phyloP scores from a whole-genome alignment of 768 basidiomycete species.

The Polyporus arcularius region DNA sequence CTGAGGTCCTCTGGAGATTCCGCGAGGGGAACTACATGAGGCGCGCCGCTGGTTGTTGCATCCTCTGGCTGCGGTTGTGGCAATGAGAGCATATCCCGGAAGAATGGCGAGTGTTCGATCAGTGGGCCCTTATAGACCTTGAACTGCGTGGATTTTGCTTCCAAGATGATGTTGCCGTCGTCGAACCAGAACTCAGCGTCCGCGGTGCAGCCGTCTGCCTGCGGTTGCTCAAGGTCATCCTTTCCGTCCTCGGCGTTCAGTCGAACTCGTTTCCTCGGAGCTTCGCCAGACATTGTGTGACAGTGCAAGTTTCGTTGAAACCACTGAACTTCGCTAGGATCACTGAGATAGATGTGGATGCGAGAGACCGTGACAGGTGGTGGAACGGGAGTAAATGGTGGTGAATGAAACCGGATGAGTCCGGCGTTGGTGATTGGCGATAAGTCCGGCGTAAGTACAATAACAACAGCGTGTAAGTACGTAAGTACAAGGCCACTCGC shows the following conservation, averaged over 20 bases:
- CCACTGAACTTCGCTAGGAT: no score
- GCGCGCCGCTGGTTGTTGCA: background rate
- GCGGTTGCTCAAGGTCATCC: background rate
- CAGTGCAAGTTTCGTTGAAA: no score
- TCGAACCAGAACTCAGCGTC: conserved; percentile 11
- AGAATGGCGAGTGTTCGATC: conserved; percentile 6
- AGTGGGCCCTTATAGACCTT: conserved; percentile 12
- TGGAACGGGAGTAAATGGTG: no score
- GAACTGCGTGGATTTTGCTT: background rate
- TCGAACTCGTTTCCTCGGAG: background rate
- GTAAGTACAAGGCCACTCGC: no score
- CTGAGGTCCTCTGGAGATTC: background rate
- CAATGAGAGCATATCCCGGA: conserved; percentile 5
- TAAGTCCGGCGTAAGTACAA: no score
- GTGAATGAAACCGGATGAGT: no score
- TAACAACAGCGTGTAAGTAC: no score
- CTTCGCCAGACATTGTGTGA: no score
- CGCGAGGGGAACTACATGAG: background rate
- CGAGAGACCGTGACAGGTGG: no score
- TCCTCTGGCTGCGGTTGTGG: background rate
- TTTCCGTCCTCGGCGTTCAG: background rate
- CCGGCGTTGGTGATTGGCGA: no score
- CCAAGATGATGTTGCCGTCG: conserved; percentile 14
- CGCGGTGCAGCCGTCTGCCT: background rate
- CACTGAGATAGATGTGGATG: no score